Conservation (phyloP, 2,329 filamentous ascomycete genomes). For the Aspergillus sclerotialis region DNA sequence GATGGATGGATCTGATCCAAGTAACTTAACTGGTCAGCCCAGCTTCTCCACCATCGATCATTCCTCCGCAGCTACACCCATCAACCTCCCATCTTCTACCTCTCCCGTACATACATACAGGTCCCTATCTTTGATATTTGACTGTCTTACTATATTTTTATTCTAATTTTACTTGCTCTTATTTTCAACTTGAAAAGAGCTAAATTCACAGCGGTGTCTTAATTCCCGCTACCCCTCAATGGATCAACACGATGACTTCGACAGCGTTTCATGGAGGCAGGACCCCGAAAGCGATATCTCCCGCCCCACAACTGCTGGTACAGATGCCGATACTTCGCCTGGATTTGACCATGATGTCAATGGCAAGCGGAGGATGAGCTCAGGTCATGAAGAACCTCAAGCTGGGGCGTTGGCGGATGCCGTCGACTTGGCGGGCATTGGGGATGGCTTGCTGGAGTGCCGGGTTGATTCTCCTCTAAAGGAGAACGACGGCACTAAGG, state of each 20-base stretch:
- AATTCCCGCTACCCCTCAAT: conserved; percentile 23
- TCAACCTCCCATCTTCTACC: no score
- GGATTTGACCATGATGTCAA: conserved; percentile 34
- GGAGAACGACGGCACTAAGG: conserved; percentile 93
- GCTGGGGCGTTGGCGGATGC: conserved; percentile 45
- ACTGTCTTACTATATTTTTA: no score
- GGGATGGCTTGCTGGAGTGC: conserved; percentile 72
- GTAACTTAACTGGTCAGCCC: no score
- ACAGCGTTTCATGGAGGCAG: conserved; percentile 71
- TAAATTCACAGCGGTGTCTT: no score
- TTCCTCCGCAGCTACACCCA: no score
- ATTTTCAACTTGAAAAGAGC: no score
- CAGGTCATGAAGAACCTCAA: conserved; percentile 39
- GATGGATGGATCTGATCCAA: no score
- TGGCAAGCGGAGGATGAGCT: conserved; percentile 44
- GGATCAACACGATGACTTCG: conserved; percentile 62
- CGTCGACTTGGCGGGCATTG: conserved; percentile 58
- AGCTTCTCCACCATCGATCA: no score
- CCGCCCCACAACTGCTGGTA: conserved; percentile 35
- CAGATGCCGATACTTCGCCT: conserved; percentile 31
- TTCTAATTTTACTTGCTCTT: no score
- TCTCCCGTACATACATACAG: no score
- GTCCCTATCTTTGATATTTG: no score
- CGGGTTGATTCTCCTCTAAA: conserved; percentile 77
- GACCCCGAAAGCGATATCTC: conserved; percentile 46